Conservation (phyloP, 169 alveolate species). For the Plasmodium chabaudi region DNA sequence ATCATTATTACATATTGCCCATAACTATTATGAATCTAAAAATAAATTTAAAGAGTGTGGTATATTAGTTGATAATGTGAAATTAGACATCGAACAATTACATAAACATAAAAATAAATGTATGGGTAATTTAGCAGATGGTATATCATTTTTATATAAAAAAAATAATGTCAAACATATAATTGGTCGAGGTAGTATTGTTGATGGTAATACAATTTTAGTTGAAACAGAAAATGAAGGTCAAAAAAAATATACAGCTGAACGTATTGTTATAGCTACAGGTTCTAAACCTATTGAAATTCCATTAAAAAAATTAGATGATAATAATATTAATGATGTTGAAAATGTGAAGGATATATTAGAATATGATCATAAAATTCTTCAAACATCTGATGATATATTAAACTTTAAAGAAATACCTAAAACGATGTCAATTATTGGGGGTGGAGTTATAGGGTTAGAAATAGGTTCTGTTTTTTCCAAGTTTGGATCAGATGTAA, state of each 20-base stretch:
- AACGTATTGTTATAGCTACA: constrained; percentile 88
- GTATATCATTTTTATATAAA: constrained; percentile 94
- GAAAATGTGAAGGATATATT: constrained; percentile 90
- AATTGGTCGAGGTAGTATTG: constrained; percentile 84
- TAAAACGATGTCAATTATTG: constrained; percentile 93
- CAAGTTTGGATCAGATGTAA: constrained; percentile 92
- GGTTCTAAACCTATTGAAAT: constrained; percentile 94
- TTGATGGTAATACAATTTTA: constrained; percentile 33
- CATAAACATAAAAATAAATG: constrained; percentile 88
- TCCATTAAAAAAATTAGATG: constrained; percentile 90
- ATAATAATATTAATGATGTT: constrained; percentile 79
- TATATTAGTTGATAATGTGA: constrained; percentile 76
- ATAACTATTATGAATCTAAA: constrained; percentile 88
- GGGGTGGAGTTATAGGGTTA: constrained; percentile 99
- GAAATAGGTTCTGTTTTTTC: constrained; percentile 96
- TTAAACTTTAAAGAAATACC: constrained; percentile 89
- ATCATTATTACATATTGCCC: constrained; percentile 94
- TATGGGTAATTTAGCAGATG: constrained; percentile 91
- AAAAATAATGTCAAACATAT: constrained; percentile 93
- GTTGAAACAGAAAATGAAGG: constrained; percentile 26
- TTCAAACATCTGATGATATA: constrained; percentile 83
- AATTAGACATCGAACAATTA: constrained; percentile 88
- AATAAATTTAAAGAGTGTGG: constrained; percentile 77
- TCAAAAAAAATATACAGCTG: constrained; percentile 57
- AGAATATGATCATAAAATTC: constrained; percentile 73